Evolutionary conservation across 352 stramenopile genomes (phyloP).

Genomic region (Phytophthora brassicae): DNA sequence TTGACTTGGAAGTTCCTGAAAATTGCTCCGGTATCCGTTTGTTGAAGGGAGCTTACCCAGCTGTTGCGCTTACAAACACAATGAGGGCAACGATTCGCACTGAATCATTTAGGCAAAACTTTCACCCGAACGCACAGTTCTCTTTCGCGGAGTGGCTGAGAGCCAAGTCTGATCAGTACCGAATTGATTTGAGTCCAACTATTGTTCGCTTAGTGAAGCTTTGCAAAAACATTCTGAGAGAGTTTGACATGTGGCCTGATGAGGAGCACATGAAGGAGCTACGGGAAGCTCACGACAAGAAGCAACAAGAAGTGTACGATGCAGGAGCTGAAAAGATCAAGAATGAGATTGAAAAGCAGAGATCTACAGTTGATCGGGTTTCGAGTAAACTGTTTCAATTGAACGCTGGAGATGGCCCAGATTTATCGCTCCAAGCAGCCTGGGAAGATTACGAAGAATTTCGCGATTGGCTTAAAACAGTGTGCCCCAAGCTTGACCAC

Average conservation of each 20-base stretch:
- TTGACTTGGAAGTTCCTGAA: slow-evolving; percentile 25
- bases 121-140: not conserved
- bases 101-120: slow-evolving; percentile 3
- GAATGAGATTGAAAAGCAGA: slow-evolving; percentile 17
- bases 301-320: slow-evolving; percentile 13
- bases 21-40: slow-evolving; percentile 17
- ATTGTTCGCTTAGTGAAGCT: slow-evolving; percentile 13
- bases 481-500: slow-evolving; percentile 13
- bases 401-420: not conserved
- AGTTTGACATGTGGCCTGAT: slow-evolving; percentile 38
- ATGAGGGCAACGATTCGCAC: slow-evolving; percentile 11
- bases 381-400: slow-evolving; percentile 21
- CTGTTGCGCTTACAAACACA: slow-evolving; percentile 19
- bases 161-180: slow-evolving; percentile 16
- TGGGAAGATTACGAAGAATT: slow-evolving; percentile 12
- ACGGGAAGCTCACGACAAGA: slow-evolving; percentile 6
- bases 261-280: slow-evolving; percentile 23
- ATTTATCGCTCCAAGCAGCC: not conserved
- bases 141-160: slow-evolving; percentile 33
- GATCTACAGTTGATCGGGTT: slow-evolving; percentile 5
- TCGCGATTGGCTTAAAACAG: slow-evolving; percentile 15
- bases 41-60: slow-evolving; percentile 45
- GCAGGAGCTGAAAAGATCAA: not conserved
- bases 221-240: slow-evolving; percentile 20
- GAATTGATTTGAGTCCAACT: slow-evolving; percentile 24